Base-by-base conservation (phyloP, 2,329 filamentous ascomycete genomes). In the Hypoxylon sp. region DNA sequence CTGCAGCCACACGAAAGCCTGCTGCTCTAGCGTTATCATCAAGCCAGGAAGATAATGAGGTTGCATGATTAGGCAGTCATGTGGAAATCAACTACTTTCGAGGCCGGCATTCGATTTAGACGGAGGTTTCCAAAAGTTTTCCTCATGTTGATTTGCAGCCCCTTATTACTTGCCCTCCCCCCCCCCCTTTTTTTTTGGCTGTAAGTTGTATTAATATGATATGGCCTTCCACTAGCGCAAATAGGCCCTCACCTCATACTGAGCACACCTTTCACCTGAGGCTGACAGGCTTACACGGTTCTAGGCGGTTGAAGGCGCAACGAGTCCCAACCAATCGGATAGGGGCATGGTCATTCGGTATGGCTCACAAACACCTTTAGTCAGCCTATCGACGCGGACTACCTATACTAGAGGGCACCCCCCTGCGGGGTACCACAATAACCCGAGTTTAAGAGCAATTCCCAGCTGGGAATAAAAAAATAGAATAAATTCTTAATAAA, bases 1-100 rank as follows among this genome's bases (percentile, higher is more conserved):
- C 51, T 44, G 49, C 62, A 68, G 65, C 62, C 59, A 61, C 62
- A 44, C 10, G 56, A 51, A 59, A 68, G 65, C 65, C 65, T 68
- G 65, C 65, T 66, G 59, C 65, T 56, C 24, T 68, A 65, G 65
- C 59, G 65, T 30, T 49, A 55, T 59, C 56, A 17, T 44, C 53
- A 10, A 17, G 39, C 30, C 26, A 6, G 56, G 49, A 41, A 47
- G 32, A 50, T 50, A 43, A 24, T 8, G n/a, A 53, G 34, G 47
- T 52, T 65, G 56, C 55, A 65, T 59, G 56, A 17, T 26, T 37
- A 59, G 39, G 56, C 41, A 56, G 54, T 56, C 50, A 58, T 34
- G 54, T 58, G 26, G 20, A 34, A 54, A 1, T 34, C 32, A 34
- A 15, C 30, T 32, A 32, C 30, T 32, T 32, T 32, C 11, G 30